Base-by-base conservation (phyloP, 2,329 filamentous ascomycete genomes). In the Ophiostoma sp. region DNA sequence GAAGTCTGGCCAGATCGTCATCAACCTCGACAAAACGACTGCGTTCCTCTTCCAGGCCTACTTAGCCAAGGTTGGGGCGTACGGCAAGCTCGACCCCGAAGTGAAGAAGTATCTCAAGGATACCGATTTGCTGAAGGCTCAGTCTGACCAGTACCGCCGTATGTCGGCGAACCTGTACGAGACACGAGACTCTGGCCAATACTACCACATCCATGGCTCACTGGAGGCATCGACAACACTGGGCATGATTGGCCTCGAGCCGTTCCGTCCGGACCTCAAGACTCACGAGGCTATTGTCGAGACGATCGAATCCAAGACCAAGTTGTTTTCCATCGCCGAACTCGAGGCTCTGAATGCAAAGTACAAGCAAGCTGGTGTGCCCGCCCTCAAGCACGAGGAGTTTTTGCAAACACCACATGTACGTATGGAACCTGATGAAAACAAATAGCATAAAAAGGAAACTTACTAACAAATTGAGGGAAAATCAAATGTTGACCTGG, bases 121-220 rank as follows among this genome's bases (percentile, higher is more conserved):
- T 42, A 94, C 91, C 77, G 92, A 94, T 80, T 81, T 93, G 28
- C 82, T 92, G 5, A 83, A 87, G 75, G 92, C 92, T 0, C 92
- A 94, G 79, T 92, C 91, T 1, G 88, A 90, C 75, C 83, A 88
- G 7, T 94, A 94, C 55, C 74, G 76, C 6, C 76, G 75, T 22
- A 74, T 76, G 71, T 73, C 74, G 7, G 74, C 76, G 36, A 75
- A 75, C 55, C 59, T 78, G n/a, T 77, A 77, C 73, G 64, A 72
- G 45, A 77, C 76, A 9, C 69, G 71, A 12, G 55, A 70, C 17
- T 70, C 72, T 0, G 39, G 50, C 19, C 87, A 84, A 83, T 88
- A 86, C 76, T 94, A 92, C 78, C 85, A 84, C 12, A 79, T 88
- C 0, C 85, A 88, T 71, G 86, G 86, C 5, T 86, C 83, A 0